These are phyloP conservation scores for Xylaria scruposa DNA, from an alignment of 495 filamentous ascomycete species.

Conservation along the genomic window DNA sequence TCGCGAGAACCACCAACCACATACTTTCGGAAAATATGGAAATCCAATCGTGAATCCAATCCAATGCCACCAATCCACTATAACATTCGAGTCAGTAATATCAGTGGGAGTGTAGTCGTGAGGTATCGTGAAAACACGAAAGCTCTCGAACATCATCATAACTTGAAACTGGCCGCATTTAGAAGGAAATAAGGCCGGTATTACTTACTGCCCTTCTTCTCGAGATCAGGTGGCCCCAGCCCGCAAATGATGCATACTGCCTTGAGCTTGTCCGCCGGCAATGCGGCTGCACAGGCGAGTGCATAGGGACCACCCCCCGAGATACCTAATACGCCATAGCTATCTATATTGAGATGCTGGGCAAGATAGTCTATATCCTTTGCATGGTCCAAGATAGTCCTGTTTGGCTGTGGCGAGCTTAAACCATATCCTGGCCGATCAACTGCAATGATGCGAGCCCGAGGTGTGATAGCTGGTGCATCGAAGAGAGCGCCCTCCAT, in stretches of 20 bases:
- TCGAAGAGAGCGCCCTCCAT: constrained; percentile 46
- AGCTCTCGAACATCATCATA: neutral
- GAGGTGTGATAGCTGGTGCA: constrained; percentile 34
- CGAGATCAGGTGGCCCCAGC: constrained; percentile 40
- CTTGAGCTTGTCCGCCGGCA: constrained; percentile 43
- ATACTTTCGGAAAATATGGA: constrained; percentile 26
- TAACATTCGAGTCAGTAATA: constrained; percentile 3
- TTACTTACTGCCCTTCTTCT: constrained; percentile 23
- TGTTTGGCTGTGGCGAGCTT: constrained; percentile 47
- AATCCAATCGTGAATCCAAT: constrained; percentile 33
- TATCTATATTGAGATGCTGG: constrained; percentile 40
- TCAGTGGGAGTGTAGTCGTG: neutral
- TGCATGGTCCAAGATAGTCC: constrained; percentile 49
- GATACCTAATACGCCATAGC: constrained; percentile 52
- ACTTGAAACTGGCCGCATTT: neutral
- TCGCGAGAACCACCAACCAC: constrained; percentile 32
- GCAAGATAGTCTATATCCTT: constrained; percentile 48
- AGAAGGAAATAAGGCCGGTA: neutral
- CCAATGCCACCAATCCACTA: constrained; percentile 30
- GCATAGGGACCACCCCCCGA: constrained; percentile 57
- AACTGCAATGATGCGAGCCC: constrained; percentile 47
- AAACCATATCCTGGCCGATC: constrained; percentile 56
- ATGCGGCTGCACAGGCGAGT: constrained; percentile 49
- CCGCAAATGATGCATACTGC: constrained; percentile 42
- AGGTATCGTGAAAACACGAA: neutral